phyloP scores from a whole-genome alignment of 768 basidiomycete species.

The Lentinus brumalis region DNA sequence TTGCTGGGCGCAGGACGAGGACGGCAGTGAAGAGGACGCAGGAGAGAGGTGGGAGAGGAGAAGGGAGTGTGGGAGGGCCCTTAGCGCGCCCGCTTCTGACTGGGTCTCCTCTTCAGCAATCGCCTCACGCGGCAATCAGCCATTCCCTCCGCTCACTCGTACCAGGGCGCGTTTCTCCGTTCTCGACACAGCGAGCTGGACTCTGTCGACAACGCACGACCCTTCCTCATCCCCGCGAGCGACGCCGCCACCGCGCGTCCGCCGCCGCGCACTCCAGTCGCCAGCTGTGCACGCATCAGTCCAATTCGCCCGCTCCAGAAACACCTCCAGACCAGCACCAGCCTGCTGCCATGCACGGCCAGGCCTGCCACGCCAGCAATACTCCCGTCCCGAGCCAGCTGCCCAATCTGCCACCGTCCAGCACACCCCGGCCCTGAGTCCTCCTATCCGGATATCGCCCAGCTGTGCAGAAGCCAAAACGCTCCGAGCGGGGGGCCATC shows the following conservation, averaged over 20 bases:
- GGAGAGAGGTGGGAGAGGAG: slow-evolving; percentile 20
- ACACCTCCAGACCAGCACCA: background rate
- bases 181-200: too few species aligned
- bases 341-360: background rate
- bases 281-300: background rate
- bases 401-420: background rate
- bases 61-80: slow-evolving; percentile 9
- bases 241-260: background rate
- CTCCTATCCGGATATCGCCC: slow-evolving; percentile 3
- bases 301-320: background rate
- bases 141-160: background rate
- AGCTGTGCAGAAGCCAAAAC: background rate
- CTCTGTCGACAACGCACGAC: background rate
- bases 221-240: background rate
- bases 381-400: background rate
- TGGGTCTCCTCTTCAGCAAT: background rate
- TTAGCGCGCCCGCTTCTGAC: background rate
- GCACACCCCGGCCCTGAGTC: background rate
- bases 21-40: slow-evolving; percentile 23
- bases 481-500: slow-evolving; percentile 14
- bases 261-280: background rate
- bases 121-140: slow-evolving; percentile 6
- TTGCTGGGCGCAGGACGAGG: slow-evolving; percentile 31
- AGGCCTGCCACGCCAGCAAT: background rate
- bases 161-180: too few species aligned